These are phyloP conservation scores for Brassica rapa DNA, from an alignment of 345 rosid genomes.

Conservation along the genomic window DNA sequence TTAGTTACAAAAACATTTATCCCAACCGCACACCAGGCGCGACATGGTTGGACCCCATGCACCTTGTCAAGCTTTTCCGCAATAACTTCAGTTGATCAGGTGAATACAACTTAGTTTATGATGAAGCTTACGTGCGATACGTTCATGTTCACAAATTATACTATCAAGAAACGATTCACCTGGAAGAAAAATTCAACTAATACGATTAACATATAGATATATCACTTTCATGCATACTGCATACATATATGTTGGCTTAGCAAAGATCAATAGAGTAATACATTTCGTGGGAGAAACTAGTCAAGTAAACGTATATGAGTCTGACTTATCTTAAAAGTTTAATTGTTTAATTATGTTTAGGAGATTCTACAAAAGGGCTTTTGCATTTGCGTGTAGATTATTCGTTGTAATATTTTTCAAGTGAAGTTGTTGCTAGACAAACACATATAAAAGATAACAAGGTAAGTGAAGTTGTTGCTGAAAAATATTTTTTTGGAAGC, in stretches of 20 bases:
- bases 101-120: not conserved
- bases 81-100: not conserved
- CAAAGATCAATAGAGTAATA: not conserved
- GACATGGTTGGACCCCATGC: conserved; percentile 34
- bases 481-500: not conserved
- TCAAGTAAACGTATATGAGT: not conserved
- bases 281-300: not conserved
- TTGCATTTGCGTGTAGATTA: conserved; percentile 13
- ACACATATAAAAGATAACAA: not conserved
- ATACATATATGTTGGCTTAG: conserved; percentile 3
- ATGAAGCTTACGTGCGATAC: conserved; percentile 15
- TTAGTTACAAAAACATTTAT: not conserved
- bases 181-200: conserved; percentile 13
- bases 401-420: not conserved
- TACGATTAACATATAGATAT: not conserved
- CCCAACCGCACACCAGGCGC: conserved; percentile 16
- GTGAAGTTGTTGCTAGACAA: conserved; percentile 11
- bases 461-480: conserved; percentile 36
- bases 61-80: not conserved
- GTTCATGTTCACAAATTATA: not conserved
- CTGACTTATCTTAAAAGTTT: not conserved
- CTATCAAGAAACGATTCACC: not conserved
- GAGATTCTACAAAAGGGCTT: not conserved
- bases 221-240: not conserved
- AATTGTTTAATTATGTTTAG: not conserved